phyloP scores from a whole-genome alignment of 345 rosid species.

The Arabidopsis suecica region DNA sequence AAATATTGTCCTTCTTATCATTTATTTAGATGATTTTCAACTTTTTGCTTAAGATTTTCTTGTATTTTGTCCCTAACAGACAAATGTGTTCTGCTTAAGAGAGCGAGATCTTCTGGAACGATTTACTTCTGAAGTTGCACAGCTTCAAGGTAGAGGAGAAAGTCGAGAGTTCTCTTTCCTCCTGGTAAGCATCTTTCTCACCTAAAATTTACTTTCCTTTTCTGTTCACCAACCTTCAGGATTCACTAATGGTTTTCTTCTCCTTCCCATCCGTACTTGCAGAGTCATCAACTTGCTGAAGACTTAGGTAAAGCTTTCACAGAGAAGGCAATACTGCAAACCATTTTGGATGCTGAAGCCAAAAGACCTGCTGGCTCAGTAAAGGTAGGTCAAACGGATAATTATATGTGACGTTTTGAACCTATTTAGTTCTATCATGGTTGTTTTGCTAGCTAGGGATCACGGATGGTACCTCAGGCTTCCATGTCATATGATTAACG shows the following conservation, averaged over 20 bases:
- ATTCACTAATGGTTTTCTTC: neutral
- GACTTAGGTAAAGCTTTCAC: conserved; percentile 92
- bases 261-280: conserved; percentile 22
- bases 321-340: conserved; percentile 71
- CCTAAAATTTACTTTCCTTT: neutral
- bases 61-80: conserved; percentile 48
- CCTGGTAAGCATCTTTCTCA: conserved; percentile 51
- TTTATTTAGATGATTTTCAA: neutral
- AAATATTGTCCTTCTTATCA: neutral
- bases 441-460: conserved; percentile 9
- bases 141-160: conserved; percentile 67
- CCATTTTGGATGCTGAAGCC: conserved; percentile 63
- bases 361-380: conserved; percentile 55
- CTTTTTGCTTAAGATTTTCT: conserved; percentile 10
- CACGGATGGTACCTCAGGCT: neutral
- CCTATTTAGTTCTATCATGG: neutral
- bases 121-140: conserved; percentile 68
- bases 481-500: neutral
- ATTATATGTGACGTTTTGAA: neutral
- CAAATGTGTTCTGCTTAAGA: conserved; percentile 68
- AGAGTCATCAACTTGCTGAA: conserved; percentile 86
- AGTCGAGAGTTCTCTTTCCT: conserved; percentile 65
- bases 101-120: conserved; percentile 83
- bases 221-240: neutral
- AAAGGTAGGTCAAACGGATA: conserved; percentile 54